phyloP scores from a whole-genome alignment of 2,329 filamentous ascomycete species.

The Cladobotryum protrusum region DNA sequence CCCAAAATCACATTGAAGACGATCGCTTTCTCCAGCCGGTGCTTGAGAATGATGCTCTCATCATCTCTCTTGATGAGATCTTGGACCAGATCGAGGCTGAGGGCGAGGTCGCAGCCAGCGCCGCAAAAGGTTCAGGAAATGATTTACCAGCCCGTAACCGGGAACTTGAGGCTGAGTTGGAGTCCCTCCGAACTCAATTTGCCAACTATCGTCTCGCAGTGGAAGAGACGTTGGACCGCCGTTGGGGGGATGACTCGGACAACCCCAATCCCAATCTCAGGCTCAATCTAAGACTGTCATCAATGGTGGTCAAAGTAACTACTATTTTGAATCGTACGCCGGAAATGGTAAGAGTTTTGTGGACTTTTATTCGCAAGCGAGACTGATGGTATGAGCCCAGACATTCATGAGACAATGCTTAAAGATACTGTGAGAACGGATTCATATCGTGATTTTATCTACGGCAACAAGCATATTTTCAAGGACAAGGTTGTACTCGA shows the following conservation, averaged over 20 bases:
- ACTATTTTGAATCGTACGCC: slow-evolving; percentile 58
- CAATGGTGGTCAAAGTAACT: slow-evolving; percentile 30
- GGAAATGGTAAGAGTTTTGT: slow-evolving; percentile 43
- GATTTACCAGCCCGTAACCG: slow-evolving; percentile 43
- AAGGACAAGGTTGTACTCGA: slow-evolving; percentile 82
- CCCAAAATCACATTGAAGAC: slow-evolving; percentile 58
- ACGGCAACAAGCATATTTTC: slow-evolving; percentile 83
- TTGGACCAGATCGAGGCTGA: slow-evolving; percentile 44
- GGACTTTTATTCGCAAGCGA: not conserved
- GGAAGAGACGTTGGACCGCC: slow-evolving; percentile 59
- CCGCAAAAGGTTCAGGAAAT: slow-evolving; percentile 21
- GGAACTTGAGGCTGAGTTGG: slow-evolving; percentile 55
- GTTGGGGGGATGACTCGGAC: slow-evolving; percentile 52
- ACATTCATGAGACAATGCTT: slow-evolving; percentile 94
- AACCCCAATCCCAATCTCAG: slow-evolving; percentile 12
- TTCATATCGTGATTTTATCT: slow-evolving; percentile 91
- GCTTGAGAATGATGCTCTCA: slow-evolving; percentile 80
- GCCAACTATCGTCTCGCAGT: slow-evolving; percentile 60
- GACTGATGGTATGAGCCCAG: slow-evolving; percentile 33
- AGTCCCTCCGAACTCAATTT: slow-evolving; percentile 54
- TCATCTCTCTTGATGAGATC: slow-evolving; percentile 77
- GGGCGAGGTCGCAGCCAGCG: slow-evolving; percentile 15
- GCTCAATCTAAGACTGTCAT: slow-evolving; percentile 20
- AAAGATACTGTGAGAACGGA: slow-evolving; percentile 86
- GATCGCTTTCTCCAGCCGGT: slow-evolving; percentile 79